A percentile compares a stretch with the other conserved stretches of the same genome.
Conservation (phyloP, 2,329 filamentous ascomycete genomes). For the Stagonosporopsis rhizophila region DNA sequence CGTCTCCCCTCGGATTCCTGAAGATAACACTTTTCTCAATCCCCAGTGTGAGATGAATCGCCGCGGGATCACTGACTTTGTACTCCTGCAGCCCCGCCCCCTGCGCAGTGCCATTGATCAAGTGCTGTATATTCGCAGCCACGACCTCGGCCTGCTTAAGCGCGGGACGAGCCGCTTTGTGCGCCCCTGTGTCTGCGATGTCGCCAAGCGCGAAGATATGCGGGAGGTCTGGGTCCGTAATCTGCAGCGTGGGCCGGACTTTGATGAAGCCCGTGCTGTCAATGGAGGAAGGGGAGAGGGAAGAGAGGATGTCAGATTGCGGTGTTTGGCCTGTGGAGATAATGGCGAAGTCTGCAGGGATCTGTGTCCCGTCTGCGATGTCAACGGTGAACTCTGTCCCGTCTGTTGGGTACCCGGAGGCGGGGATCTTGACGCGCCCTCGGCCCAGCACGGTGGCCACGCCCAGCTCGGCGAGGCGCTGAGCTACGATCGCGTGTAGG, state of each 20-base stretch:
- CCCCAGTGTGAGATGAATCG: conserved; percentile 19
- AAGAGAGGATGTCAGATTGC: conserved; percentile 58
- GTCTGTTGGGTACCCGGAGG: neutral
- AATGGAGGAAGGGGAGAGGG: conserved; percentile 55
- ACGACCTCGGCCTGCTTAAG: conserved; percentile 11
- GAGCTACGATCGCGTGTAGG: conserved; percentile 51
- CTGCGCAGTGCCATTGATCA: neutral
- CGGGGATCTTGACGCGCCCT: neutral
- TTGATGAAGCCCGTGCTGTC: conserved; percentile 57
- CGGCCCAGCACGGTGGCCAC: conserved; percentile 52
- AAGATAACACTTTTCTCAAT: conserved; percentile 20
- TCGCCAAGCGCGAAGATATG: conserved; percentile 71
- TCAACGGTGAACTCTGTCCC: conserved; percentile 7
- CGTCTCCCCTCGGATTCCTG: conserved; percentile 6
- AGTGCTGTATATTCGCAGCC: conserved; percentile 1
- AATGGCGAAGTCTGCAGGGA: conserved; percentile 48
- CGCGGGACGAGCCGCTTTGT: conserved; percentile 12
- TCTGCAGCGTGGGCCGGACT: conserved; percentile 65
- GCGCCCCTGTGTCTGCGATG: conserved; percentile 54
- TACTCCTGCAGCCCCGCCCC: conserved; percentile 4
- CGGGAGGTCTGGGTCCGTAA: conserved; percentile 56
- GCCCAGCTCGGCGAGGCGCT: conserved; percentile 60
- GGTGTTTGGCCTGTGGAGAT: conserved; percentile 67
- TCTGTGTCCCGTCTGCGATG: neutral
- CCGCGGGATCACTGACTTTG: conserved; percentile 11